Evolutionary conservation across 169 alveolate genomes (phyloP).

Genomic region (Perkinsus chesapeaki): DNA sequence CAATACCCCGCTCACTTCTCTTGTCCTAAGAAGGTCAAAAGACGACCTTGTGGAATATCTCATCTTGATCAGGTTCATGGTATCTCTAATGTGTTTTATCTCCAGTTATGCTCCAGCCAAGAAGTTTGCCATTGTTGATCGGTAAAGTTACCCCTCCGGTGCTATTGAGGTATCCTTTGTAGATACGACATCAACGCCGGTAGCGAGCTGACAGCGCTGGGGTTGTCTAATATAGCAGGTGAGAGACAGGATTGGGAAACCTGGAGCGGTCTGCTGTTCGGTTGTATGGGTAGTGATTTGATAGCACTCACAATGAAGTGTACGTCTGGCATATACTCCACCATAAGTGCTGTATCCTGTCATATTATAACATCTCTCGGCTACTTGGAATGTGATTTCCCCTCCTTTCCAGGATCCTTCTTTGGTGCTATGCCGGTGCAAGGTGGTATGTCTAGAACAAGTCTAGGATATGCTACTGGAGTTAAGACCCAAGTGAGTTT

Average conservation of each 20-base stretch:
- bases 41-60: too few species aligned
- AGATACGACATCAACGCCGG: not conserved
- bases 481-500: not conserved
- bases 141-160: not conserved
- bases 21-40: too few species aligned
- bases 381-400: not conserved
- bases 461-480: not conserved
- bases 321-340: too few species aligned
- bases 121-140: not conserved
- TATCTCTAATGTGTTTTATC: not conserved
- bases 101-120: not conserved
- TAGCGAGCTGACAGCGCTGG: not conserved
- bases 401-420: not conserved
- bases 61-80: not conserved
- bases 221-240: not conserved
- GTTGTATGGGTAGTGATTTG: too few species aligned
- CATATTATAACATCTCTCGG: too few species aligned
- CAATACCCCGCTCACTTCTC: too few species aligned
- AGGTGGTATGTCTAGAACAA: not conserved
- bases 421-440: not conserved
- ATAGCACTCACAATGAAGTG: too few species aligned
- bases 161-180: not conserved
- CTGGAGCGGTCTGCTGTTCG: too few species aligned
- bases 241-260: too few species aligned
- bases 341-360: too few species aligned